Evolutionary conservation across 306 rosid species (phyloP), one percentile per base, ranked within the genome.

Genomic region (Cucurbita maxima): DNA sequence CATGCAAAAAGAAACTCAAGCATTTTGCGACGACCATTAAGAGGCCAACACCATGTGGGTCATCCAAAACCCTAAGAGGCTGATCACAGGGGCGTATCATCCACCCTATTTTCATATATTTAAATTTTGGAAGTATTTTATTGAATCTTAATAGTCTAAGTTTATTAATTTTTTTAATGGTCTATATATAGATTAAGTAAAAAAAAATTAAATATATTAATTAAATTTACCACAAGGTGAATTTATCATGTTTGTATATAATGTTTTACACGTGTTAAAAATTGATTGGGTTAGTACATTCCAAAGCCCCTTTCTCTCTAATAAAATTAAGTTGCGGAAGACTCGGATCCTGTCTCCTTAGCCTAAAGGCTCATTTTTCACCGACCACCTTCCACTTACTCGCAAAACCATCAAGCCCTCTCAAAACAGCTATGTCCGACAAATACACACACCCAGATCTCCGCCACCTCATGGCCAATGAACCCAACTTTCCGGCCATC

Each of bases 291-390:
- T 0, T 0, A 14, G 74, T 48, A 15, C 45, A 69, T 8, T 51
- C 58, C 15, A 50, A 67, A 41, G 38, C 41, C 13, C 20, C 11
- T 69, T 47, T 69, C 74, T 25, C 74, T 69, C 9, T 69, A 15
- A 48, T 48, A 22, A 69, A 69, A 50, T 69, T 69, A 69, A 79
- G 53, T 81, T 54, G 90, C 96, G 95, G 87, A 87, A 84, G 90
- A 87, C 92, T 90, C 96, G 96, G 96, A 90, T 90, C 96, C 92
- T 90, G 96, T 88, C 90, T 70, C 87, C 83, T 40, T 7, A 13
- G 15, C 44, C 45, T 14, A 50, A 78, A 73, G 58, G 11, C 78
- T 71, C 80, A 73, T 57, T 79, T 52, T 16, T 52, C 20, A 16
- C 40, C 25, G 15, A 5, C 44, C 12, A 69, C 38, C 55, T 45